Evolutionary conservation across 139 green algal genomes (phyloP), one percentile per base, ranked within the genome.

Genomic region (Microglena sp.): DNA sequence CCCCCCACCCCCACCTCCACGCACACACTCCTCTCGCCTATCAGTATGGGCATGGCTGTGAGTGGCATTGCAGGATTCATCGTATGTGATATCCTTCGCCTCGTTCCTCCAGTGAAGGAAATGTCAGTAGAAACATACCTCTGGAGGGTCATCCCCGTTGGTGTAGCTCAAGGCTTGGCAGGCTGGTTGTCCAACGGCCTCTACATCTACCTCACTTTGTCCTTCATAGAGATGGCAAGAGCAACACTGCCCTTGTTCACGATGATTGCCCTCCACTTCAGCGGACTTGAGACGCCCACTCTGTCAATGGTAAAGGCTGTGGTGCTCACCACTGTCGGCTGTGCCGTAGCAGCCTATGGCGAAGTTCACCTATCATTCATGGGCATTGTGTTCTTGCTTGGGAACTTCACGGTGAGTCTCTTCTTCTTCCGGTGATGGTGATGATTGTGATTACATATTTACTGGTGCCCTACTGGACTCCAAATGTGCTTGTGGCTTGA

Each of bases 211-310:
- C 70, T 76, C 15, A 76, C 70, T 1, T 56, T 76, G 3, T 63
- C 70, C 0, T 76, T 76, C 45, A 76, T 76, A 18, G 70, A 76
- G n/a, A 76, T 76, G 70, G 63, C 40, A 1, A 63, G 70, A 22
- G 63, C 70, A 11, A 62, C 58, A 22, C 57, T 76, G 33, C 70
- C 70, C 0, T 33, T 76, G 26, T 68, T 62, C 26, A 69, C 58
- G 15, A 76, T 76, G 70, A 2, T 71, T 1, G 62, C 55, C 22
- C 34, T 76, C 56, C 67, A 53, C 45, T 22, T 71, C 8, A 55
- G 63, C 2, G 32, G 63, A 3, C 28, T 76, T 28, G 70, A 76
- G 63, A 67, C 57, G 0, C 70, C 70, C 6, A 71, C 70, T 3
- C 15, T 44, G 5, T 21, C 32, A 1, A 33, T 76, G 44, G 67